Evolutionary conservation across 768 basidiomycete species (phyloP), one percentile per base, ranked within the genome.

Genomic region (Hypsizygus marmoreus): DNA sequence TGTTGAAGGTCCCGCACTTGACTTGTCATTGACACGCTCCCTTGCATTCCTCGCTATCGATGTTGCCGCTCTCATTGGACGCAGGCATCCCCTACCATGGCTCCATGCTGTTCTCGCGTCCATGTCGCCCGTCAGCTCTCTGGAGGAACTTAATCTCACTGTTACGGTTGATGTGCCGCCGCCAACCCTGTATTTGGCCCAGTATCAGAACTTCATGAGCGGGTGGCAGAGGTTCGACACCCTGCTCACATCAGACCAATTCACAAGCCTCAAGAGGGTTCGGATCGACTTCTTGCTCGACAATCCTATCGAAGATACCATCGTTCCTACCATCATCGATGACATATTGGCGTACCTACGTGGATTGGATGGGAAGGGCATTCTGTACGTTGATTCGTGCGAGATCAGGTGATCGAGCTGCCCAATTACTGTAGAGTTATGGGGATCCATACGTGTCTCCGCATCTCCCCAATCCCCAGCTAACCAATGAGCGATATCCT

Each of bases 141-240:
- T 62, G 13, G 42, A 51, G 12, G 48, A 58, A 31, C 35, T 65
- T 37, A 54, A 51, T 5, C 33, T 65, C 6, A 53, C 49, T 3
- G 58, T 53, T 23, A 45, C 47, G 4, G 50, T 63, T 3, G 61
- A 63, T 45, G 57, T 60, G n/a, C 61, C 61, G 1, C 54, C 62
- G 1, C 64, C 61, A 5, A 45, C 47, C 31, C 34, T 60, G 24
- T 58, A 58, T 1, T 36, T 55, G 4, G 43, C 56, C 35, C 44
- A 49, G 9, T 57, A 57, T 36, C 45, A 57, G 23, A 49, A 49
- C 3, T 47, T 45, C 14, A 45, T 63, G 2, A 43, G 42, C 14
- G 55, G 52, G 8, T 63, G 61, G 62, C 54, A 53, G 24, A 41
- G 49, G 9, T 52, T 62, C 14, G 62, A 62, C 33, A 46, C 56